Evolutionary conservation across 176 grass and related monocot genomes (phyloP).

Genomic region (Poa pratensis): DNA sequence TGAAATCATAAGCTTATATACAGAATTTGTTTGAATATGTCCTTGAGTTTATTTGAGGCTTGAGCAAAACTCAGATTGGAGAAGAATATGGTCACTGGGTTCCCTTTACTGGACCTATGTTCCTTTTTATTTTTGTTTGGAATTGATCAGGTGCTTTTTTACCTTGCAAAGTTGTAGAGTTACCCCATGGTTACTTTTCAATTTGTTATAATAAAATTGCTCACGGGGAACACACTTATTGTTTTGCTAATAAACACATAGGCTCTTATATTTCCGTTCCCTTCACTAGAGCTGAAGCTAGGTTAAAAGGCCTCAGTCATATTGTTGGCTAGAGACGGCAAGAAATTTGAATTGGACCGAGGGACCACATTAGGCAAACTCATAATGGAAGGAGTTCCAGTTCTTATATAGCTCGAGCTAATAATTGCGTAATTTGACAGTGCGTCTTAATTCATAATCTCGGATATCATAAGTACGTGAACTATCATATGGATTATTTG

Average conservation of each 20-base stretch:
- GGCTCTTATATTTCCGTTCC: background rate
- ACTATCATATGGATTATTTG: background rate
- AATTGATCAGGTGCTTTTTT: background rate
- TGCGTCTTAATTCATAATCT: background rate
- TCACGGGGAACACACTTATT: background rate
- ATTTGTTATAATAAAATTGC: background rate
- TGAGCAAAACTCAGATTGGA: too few relatives aligned
- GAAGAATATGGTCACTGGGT: too few relatives aligned
- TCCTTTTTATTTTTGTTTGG: background rate
- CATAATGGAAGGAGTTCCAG: background rate
- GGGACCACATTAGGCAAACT: background rate
- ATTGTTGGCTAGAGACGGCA: background rate
- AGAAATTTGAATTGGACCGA: background rate
- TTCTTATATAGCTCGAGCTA: slow-evolving; percentile 2
- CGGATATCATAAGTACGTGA: background rate
- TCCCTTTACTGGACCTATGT: background rate
- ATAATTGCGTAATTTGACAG: background rate
- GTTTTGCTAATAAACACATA: background rate
- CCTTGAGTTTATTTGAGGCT: too few relatives aligned
- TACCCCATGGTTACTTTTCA: background rate
- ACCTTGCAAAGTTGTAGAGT: background rate
- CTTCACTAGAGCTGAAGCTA: background rate
- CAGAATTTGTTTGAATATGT: too few relatives aligned
- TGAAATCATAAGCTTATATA: background rate
- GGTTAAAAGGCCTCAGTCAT: background rate